Base-by-base conservation (phyloP, 2,329 filamentous ascomycete genomes). In the Diaporthe batatas region DNA sequence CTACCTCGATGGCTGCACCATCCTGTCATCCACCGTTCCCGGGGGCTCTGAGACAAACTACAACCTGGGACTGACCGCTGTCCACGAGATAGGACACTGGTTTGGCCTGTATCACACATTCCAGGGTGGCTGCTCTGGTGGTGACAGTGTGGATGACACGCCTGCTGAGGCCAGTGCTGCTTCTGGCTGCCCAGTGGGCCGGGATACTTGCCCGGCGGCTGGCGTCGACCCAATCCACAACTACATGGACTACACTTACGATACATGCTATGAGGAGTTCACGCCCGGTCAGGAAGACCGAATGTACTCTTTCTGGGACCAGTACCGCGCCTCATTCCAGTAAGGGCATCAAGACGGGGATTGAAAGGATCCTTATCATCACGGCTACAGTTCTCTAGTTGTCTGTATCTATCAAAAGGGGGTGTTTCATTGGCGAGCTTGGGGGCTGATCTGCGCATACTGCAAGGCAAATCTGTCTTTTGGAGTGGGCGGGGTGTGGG, bases 71-170 rank as follows among this genome's bases (percentile, higher is more conserved):
- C 76, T 80, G 73, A 83, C 82, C 54, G 78, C 77, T 21, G 81
- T 81, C 39, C 83, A 85, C 77, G 84, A 85, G 78, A 77, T 82
- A 32, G 84, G 84, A 6, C 84, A 85, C 76, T 85, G 83, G 83
- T 81, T 85, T 72, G 83, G 83, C 64, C 79, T 86, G 23, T 81
- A 81, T 75, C 84, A 86, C 76, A 84, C 83, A 70, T 86, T 85
- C 79, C 80, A 84, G 75, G 84, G 82, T 51, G 80, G 80, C 58
- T 84, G 83, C 76, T 25, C 62, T 12, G 77, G 77, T 16, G 83
- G 83, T n/a, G 84, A 86, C 75, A 77, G 74, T 36, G 79, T 85
- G 23, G 72, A 78, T 51, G 84, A 86, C 69, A 86, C 84, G 18
- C 83, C 84, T 5, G 80, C 81, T 32, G 80, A 85, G 76, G 75